Evolutionary conservation across 2,329 filamentous ascomycete species (phyloP).

Genomic region (Spiromastix sp.): DNA sequence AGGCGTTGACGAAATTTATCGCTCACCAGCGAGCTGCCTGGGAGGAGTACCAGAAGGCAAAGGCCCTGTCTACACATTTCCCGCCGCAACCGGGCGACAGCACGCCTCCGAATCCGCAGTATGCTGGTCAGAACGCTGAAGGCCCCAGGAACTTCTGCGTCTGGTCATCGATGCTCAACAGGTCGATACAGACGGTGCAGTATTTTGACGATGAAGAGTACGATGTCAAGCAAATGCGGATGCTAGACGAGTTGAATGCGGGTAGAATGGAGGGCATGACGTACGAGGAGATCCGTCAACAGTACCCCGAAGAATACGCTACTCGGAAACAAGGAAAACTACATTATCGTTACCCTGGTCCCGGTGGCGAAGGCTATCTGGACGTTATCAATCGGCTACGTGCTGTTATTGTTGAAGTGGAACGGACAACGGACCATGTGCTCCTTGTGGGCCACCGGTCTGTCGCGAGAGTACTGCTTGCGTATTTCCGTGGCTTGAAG

Average conservation of each 20-base stretch:
- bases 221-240: conserved; percentile 94
- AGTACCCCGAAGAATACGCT: conserved; percentile 69
- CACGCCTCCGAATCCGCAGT: conserved; percentile 89
- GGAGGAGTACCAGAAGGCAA: conserved; percentile 72
- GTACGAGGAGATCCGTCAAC: conserved; percentile 76
- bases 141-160: conserved; percentile 84
- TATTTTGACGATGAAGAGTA: conserved; percentile 94
- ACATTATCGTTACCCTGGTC: conserved; percentile 90
- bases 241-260: conserved; percentile 93
- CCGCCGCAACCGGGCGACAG: conserved; percentile 85
- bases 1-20: conserved; percentile 73
- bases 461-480: conserved; percentile 82
- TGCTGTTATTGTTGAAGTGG: conserved; percentile 91
- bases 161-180: conserved; percentile 94
- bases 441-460: conserved; percentile 88
- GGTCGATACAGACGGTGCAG: conserved; percentile 77
- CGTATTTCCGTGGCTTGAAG: conserved; percentile 90
- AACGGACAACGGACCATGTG: conserved; percentile 93
- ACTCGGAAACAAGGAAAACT: conserved; percentile 79
- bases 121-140: conserved; percentile 40
- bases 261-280: conserved; percentile 92
- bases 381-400: conserved; percentile 93
- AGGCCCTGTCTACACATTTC: conserved; percentile 65
- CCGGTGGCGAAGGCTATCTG: conserved; percentile 90
- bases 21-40: conserved; percentile 69